Evolutionary conservation across 2,329 filamentous ascomycete genomes (phyloP), one percentile per base, ranked within the genome.

Genomic region (Aspergillus tanneri): DNA sequence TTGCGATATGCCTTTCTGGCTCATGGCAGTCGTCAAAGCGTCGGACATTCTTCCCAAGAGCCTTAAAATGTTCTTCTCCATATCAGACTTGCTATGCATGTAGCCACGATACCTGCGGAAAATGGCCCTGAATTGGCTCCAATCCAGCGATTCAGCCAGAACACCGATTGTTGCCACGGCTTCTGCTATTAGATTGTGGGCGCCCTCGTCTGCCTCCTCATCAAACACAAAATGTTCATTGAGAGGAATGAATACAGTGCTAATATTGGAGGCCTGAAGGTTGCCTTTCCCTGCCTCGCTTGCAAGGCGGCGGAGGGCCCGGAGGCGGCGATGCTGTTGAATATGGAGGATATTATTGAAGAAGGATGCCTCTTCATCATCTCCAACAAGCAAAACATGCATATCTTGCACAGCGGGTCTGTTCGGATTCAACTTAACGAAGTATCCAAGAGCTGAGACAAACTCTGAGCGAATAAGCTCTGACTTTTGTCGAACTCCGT

Each of bases 191-290:
- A 97, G 77, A 41, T 90, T 92, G 58, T 95, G 87, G 27, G 90
- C 78, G 38, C 73, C 75, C 51, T 84, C 90, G 65, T 96, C 90
- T 39, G 90, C 87, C 4, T 81, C 82, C 50, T 87, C 83, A 49
- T 90, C 87, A 63, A 96, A 92, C 19, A 96, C 86, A 63, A 96
- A 97, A 65, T 96, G 91, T 64, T 99, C 93, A 8, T 97, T 77
- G 16, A 99, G 77, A 0, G 93, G 95, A 32, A 99, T 82, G 64
- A 97, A 89, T 62, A 96, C 87, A 14, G 92, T 86, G 49, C 86
- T 85, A 54, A 95, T 78, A 61, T 95, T 95, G 43, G 83, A 83
- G 60, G 88, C 87, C 52, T 80, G 80, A 50, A 99, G 75, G 40
- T 82, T 77, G 10, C 81, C 77, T 47, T 78, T 78, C 8, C 75